Base-by-base conservation (phyloP, 768 basidiomycete genomes). In the Russula dissimulans region DNA sequence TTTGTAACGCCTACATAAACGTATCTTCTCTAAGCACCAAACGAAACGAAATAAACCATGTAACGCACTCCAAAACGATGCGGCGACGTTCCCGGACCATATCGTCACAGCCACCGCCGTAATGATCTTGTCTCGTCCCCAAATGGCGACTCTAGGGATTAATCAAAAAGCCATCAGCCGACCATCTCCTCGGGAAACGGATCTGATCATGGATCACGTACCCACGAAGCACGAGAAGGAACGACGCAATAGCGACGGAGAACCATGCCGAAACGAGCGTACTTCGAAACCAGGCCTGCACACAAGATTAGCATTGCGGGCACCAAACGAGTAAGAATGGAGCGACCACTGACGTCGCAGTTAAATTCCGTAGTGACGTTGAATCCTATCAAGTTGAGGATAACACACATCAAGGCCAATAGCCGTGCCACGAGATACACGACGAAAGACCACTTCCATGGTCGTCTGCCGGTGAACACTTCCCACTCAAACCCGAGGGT, bases 391-490 rank as follows among this genome's bases (percentile, higher is more conserved):
- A 64, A 54, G 34, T 44, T 62, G 44, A 57, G 46, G 32, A 45
- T n/a, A 14, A 62, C 29, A 14, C 55, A 51, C 8, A 5, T 11
- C n/a, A 64, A 18, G 10, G 63, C 56, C 22, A 62, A 39, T 9
- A 64, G 3, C 39, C 63, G 45, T 5, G 60, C 46, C 5, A 31
- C 32, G 34, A 64, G 26, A 44, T 64, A 64, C 18, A 57, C 46
- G 34, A 42, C 60, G 42, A 62, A 62, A 15, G 63, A 64, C 63
- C 63, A 64, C 38, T 62, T 63, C 61, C 61, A 62, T 7, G 61
- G 63, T n/a, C 63, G 56, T 48, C 46, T 47, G 42, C 63, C 61
- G 0, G 63, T 62, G 53, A 62, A 64, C 32, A 64, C 55, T 36
- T 64, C 56, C 61, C 50, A 54, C 56, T 62, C 61, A 38, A 64